Base-by-base conservation (phyloP, 495 filamentous ascomycete genomes). In the Hypoxylon subgilvum region DNA sequence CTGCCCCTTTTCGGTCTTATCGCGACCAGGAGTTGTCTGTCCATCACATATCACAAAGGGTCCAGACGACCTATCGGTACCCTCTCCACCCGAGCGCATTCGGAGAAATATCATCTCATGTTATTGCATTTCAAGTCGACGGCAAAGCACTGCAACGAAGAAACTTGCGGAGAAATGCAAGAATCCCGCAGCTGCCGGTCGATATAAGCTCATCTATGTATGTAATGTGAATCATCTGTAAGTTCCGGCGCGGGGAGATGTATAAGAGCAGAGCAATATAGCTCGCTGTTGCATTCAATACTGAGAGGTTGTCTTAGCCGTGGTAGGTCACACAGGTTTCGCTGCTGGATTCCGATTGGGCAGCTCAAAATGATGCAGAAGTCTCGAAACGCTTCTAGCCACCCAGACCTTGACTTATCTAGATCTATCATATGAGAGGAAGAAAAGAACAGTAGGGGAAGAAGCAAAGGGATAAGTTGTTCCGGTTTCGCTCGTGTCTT, bases 101-200 rank as follows among this genome's bases (percentile, higher is more conserved):
- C 54, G 61, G 61, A 53, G 61, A 64, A 53, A 64, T 54, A 59
- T 36, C 45, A 53, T 58, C 48, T 56, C 25, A 36, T 58, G 13
- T 28, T 49, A 58, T 53, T 49, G 48, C 60, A 63, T 31, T 52
- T 42, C 27, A 31, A n/a, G 14, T 31, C 49, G 38, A 49, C 38
- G 32, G 38, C 40, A 41, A 36, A 38, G 32, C 27, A 18, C 34
- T 51, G 18, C 36, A 36, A 47, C 45, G 35, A 14, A 56, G 21
- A 34, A 47, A 14, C 38, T 40, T 17, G 54, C 54, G 55, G 40
- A 38, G 5, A 45, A 36, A 31, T 58, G 49, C 36, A 54, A 32
- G 30, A 59, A 44, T 50, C 59, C n/a, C 35, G 50, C 46, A 50
- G 39, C 19, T 14, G 22, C 21, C 18, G 23, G 39, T 10, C 39